Evolutionary conservation across 192 early-diverging fungal species (phyloP), one percentile per base, ranked within the genome.

Genomic region (Coemansia aciculifera): DNA sequence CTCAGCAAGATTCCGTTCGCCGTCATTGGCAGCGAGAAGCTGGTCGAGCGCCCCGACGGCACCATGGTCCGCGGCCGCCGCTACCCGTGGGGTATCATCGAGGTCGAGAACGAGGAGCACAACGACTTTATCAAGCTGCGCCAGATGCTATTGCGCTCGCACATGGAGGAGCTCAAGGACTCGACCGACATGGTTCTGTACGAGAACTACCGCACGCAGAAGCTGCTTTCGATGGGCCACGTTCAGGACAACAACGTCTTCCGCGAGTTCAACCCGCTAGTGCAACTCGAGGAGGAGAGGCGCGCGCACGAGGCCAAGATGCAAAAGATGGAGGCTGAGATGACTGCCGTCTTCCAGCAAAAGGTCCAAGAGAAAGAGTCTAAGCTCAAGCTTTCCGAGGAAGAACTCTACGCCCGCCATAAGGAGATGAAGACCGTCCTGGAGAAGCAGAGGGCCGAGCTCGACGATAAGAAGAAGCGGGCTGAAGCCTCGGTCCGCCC

Each of bases 361-460:
- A 98, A 99, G 88, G 97, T 99, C 3, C 92, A 95, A 63, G 97
- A 99, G 84, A 98, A 98, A 85, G 96, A 99, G 78, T 83, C 94
- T 70, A 98, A 98, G 85, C 86, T 99, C 65, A 99, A 97, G 86
- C 94, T 95, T 77, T 91, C 89, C 44, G 97, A 99, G 79, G 95
- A 97, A 67, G 97, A 92, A 86, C 85, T 99, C 37, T 93, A 96
- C 78, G 93, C 95, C 19, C 93, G 95, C 66, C 95, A 99, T 82
- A 92, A 94, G 73, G 96, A 98, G 73, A 97, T 99, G 96, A 98
- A 97, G 89, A 92, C 95, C 42, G 91, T 94, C 46, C 83, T 99
- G 17, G 97, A 99, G 85, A 92, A 92, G 79, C 94, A 98, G 75
- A 86, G 94, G 31, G 52, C 85, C 34, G 96, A 99, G 66, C 87